These are phyloP conservation scores for Zasmidium angulare DNA, from an alignment of 2,329 filamentous ascomycete genomes.

Conservation along the genomic window DNA sequence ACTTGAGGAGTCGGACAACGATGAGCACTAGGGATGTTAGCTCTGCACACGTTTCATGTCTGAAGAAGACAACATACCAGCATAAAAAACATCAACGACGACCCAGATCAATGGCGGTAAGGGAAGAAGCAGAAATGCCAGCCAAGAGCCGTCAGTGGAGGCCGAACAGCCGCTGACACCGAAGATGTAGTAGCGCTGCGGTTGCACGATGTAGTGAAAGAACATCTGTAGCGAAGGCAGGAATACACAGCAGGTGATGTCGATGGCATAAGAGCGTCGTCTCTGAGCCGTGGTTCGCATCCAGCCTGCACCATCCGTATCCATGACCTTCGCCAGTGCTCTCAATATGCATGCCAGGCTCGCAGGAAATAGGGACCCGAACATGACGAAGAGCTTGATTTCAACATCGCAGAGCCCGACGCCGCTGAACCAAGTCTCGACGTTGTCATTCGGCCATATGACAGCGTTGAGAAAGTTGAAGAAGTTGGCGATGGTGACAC, in stretches of 20 bases:
- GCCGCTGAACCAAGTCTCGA: slow-evolving; percentile 58
- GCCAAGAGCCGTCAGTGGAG: slow-evolving; percentile 58
- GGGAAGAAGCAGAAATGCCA: slow-evolving; percentile 53
- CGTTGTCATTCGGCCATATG: slow-evolving; percentile 63
- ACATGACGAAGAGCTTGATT: slow-evolving; percentile 57
- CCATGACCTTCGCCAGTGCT: slow-evolving; percentile 59
- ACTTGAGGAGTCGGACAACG: slow-evolving; percentile 59
- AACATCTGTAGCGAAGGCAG: slow-evolving; percentile 57
- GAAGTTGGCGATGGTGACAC: slow-evolving; percentile 57
- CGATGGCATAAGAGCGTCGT: slow-evolving; percentile 48
- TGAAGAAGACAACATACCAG: slow-evolving; percentile 47
- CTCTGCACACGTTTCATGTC: not conserved
- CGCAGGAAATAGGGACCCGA: slow-evolving; percentile 53
- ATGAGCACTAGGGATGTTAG: slow-evolving; percentile 52
- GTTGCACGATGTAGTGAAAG: slow-evolving; percentile 61
- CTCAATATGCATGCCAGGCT: slow-evolving; percentile 60
- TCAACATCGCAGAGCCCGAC: slow-evolving; percentile 64
- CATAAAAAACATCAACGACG: slow-evolving; percentile 55
- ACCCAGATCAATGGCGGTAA: slow-evolving; percentile 59
- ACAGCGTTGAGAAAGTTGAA: slow-evolving; percentile 61
- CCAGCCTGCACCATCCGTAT: slow-evolving; percentile 57
- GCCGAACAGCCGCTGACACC: slow-evolving; percentile 60
- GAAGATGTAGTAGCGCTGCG: slow-evolving; percentile 57
- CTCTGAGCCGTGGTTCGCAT: slow-evolving; percentile 51
- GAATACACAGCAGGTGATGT: slow-evolving; percentile 56